These are phyloP conservation scores for Plasmodium coatneyi DNA, from an alignment of 169 alveolate species.

Conservation along the genomic window DNA sequence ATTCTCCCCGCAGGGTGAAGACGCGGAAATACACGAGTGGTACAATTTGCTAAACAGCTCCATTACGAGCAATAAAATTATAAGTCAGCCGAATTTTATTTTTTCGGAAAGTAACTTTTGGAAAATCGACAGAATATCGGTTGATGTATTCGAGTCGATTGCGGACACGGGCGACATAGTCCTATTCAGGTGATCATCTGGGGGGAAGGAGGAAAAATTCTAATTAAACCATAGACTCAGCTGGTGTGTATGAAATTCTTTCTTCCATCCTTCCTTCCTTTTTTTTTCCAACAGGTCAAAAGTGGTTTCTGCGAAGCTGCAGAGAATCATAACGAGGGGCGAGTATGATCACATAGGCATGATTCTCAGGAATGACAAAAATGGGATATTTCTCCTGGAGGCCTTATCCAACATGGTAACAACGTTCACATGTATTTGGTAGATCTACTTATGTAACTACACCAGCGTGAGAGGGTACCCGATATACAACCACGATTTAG, in stretches of 20 bases:
- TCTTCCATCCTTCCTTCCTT: neutral
- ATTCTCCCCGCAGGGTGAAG: slow-evolving; percentile 30
- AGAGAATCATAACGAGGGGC: slow-evolving; percentile 85
- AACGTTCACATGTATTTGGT: neutral
- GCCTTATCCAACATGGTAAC: slow-evolving; percentile 79
- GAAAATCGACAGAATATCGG: slow-evolving; percentile 80
- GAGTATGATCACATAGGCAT: slow-evolving; percentile 92
- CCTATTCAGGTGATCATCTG: slow-evolving; percentile 77
- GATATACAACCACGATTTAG: neutral
- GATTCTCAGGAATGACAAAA: slow-evolving; percentile 80
- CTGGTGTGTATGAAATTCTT: neutral
- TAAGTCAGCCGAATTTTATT: slow-evolving; percentile 46
- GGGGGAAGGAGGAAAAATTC: neutral
- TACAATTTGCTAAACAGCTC: slow-evolving; percentile 17
- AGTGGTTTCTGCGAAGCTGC: slow-evolving; percentile 75
- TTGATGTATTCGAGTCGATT: slow-evolving; percentile 71
- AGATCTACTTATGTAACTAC: neutral
- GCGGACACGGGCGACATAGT: slow-evolving; percentile 88
- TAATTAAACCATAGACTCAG: neutral
- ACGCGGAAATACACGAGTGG: slow-evolving; percentile 46
- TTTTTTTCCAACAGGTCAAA: slow-evolving; percentile 11
- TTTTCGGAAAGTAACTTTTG: slow-evolving; percentile 77
- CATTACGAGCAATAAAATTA: neutral
- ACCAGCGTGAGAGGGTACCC: neutral
- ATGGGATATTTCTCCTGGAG: slow-evolving; percentile 84